phyloP scores from a whole-genome alignment of 192 early-diverging fungal genomes.

The Coemansia sp. region DNA sequence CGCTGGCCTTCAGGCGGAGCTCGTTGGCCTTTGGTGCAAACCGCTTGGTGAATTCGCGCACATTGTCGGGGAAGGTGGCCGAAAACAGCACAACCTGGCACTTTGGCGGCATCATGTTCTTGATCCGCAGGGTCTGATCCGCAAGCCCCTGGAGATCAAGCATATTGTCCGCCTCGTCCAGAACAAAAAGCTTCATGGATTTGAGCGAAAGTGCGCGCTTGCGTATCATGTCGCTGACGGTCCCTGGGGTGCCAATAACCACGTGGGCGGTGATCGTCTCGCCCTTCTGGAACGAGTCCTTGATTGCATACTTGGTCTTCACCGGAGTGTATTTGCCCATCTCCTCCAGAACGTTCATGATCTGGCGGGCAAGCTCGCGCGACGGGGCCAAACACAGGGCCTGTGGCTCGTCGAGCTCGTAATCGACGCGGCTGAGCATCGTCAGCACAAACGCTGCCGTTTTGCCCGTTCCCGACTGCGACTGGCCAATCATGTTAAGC shows the following conservation, averaged over 20 bases:
- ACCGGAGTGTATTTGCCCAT: conserved; percentile 92
- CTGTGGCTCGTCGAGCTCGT: conserved; percentile 66
- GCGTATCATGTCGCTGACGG: conserved; percentile 75
- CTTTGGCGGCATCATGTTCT: conserved; percentile 67
- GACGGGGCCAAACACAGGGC: conserved; percentile 90
- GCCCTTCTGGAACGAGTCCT: conserved; percentile 62
- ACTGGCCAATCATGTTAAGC: conserved; percentile 97
- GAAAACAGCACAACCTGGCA: conserved; percentile 94
- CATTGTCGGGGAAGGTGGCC: conserved; percentile 85
- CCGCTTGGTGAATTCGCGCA: conserved; percentile 73
- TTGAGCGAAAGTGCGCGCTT: conserved; percentile 62
- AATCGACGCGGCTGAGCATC: conserved; percentile 87
- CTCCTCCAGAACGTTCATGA: conserved; percentile 83
- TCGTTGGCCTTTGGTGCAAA: conserved; percentile 88
- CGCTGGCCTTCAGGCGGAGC: conserved; percentile 82
- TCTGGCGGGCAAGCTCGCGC: conserved; percentile 94
- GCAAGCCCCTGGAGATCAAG: conserved; percentile 81
- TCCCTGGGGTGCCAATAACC: conserved; percentile 94
- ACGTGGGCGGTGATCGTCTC: conserved; percentile 74
- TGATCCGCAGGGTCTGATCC: conserved; percentile 84
- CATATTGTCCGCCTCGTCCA: conserved; percentile 99
- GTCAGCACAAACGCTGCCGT: conserved; percentile 95
- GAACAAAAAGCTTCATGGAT: conserved; percentile 78
- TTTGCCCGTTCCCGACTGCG: conserved; percentile 97
- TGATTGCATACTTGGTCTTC: conserved; percentile 75